phyloP scores from a whole-genome alignment of 352 stramenopile species.

The Globisporangium cylindrosporum region DNA sequence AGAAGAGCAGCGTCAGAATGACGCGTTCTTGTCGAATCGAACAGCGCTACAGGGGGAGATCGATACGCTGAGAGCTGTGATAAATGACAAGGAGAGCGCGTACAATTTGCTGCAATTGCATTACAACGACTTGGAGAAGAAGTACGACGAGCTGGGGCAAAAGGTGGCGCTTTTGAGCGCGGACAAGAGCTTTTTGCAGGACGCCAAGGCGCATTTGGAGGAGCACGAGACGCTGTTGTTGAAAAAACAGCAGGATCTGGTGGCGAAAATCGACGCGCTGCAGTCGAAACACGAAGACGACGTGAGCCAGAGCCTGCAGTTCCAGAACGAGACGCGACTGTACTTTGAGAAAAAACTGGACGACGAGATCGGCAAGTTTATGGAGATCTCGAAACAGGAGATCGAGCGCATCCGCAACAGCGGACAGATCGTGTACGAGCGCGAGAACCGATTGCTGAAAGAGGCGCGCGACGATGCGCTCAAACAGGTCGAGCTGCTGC shows the following conservation, averaged over 20 bases:
- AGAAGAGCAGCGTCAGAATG: constrained; percentile 33
- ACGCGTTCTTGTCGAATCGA: constrained; percentile 27
- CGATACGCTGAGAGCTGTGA: constrained; percentile 31
- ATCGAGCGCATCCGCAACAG: constrained; percentile 67
- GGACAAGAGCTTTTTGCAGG: constrained; percentile 63
- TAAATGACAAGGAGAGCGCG: constrained; percentile 21
- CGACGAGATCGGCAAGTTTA: constrained; percentile 62
- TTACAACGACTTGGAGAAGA: constrained; percentile 23
- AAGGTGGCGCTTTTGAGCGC: constrained; percentile 40
- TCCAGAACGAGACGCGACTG: constrained; percentile 57
- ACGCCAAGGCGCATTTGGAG: constrained; percentile 56
- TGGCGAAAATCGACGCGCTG: constrained; percentile 34
- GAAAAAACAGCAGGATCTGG: constrained; percentile 34
- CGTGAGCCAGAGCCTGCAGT: constrained; percentile 31
- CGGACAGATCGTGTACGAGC: constrained; percentile 63
- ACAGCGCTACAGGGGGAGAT: constrained; percentile 31
- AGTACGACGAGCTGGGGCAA: constrained; percentile 31
- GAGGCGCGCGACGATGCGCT: constrained; percentile 58
- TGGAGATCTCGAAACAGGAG: constrained; percentile 65
- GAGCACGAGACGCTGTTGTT: constrained; percentile 42
- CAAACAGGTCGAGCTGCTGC: constrained; percentile 56
- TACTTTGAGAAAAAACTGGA: constrained; percentile 71
- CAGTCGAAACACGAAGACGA: constrained; percentile 39
- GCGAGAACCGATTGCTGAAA: constrained; percentile 69
- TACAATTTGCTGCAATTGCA: constrained; percentile 18